Evolutionary conservation across 495 filamentous ascomycete species (phyloP).

Genomic region (Durotheca rogersii): DNA sequence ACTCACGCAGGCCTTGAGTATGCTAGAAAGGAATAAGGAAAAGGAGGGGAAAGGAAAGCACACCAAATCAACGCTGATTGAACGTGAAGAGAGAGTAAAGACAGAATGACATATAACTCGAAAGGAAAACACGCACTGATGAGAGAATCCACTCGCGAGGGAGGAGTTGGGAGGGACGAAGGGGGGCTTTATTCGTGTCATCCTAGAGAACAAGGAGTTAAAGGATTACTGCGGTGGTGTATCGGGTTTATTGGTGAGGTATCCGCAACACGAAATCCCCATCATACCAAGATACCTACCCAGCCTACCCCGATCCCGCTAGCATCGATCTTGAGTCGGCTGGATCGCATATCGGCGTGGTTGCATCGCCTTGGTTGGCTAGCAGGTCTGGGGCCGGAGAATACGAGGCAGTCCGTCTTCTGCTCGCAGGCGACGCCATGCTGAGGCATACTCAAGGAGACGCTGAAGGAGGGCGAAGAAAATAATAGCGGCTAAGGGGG

Average conservation of each 20-base stretch:
- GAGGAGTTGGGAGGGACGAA: conserved; percentile 10
- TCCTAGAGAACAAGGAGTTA: conserved; percentile 9
- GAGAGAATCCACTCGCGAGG: conserved; percentile 7
- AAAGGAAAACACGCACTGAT: conserved; percentile 4
- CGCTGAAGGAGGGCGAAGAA: neutral
- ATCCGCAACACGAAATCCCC: conserved; percentile 9
- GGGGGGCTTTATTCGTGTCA: conserved; percentile 14
- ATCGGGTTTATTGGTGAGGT: conserved; percentile 19
- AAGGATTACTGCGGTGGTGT: conserved; percentile 2
- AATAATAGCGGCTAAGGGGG: too few species aligned
- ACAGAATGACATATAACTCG: conserved; percentile 17
- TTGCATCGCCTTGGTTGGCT: conserved; percentile 16
- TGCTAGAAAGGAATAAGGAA: conserved; percentile 12
- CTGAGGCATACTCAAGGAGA: too few species aligned
- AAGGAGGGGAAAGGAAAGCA: conserved; percentile 11
- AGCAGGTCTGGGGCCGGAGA: neutral
- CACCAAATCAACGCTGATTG: conserved; percentile 19
- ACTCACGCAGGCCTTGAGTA: too few species aligned
- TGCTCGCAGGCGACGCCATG: too few species aligned
- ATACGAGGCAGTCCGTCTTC: neutral
- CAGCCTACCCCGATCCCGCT: neutral
- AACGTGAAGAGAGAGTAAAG: conserved; percentile 12
- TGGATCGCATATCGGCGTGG: conserved; percentile 1
- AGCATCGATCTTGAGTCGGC: conserved; percentile 1
- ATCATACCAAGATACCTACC: neutral